phyloP scores from a whole-genome alignment of 257 asterid species.

The Solanum chiquidenum region DNA sequence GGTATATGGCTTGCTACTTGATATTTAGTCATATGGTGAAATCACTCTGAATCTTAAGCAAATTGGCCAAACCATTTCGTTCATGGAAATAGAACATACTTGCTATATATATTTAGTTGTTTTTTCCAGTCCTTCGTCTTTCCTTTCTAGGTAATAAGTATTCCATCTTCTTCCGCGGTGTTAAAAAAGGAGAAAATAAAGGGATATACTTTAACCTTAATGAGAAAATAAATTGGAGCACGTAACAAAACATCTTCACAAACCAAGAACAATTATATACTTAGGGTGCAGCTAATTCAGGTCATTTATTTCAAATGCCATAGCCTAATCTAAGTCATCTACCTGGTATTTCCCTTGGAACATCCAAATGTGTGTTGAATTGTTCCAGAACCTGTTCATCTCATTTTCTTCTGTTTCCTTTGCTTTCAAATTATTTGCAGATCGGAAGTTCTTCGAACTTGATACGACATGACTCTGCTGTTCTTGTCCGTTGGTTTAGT shows the following conservation, averaged over 20 bases:
- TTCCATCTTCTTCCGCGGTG: neutral
- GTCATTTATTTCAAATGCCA: neutral
- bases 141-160: neutral
- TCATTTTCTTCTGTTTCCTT: neutral
- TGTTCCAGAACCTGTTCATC: neutral
- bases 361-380: neutral
- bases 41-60: neutral
- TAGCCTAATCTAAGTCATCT: neutral
- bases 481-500: slow-evolving; percentile 36
- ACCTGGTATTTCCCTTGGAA: neutral
- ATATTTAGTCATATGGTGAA: neutral
- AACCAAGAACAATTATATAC: neutral
- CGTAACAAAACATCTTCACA: neutral
- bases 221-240: neutral
- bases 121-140: neutral
- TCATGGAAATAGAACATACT: neutral
- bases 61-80: neutral
- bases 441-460: slow-evolving; percentile 35
- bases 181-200: neutral
- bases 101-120: neutral
- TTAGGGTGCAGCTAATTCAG: neutral
- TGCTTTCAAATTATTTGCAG: slow-evolving; percentile 29
- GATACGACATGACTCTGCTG: slow-evolving; percentile 36
- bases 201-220: neutral
- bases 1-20: neutral